phyloP scores from a whole-genome alignment of 805 yeast species.

The Cephaloascus fragrans region DNA sequence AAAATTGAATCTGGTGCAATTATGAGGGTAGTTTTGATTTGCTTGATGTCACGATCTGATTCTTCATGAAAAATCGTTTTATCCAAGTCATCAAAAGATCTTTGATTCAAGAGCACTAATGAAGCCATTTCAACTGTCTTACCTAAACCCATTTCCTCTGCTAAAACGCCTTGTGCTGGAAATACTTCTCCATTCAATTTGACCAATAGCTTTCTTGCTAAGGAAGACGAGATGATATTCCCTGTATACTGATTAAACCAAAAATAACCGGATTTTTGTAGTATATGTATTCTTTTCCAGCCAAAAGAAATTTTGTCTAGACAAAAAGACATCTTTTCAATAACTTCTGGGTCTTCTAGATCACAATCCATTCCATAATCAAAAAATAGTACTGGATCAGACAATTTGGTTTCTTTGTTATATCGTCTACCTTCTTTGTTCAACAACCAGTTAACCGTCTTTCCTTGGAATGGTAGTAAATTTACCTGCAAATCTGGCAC shows the following conservation, averaged over 20 bases:
- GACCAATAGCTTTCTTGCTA: conserved; percentile 16
- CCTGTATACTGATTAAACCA: conserved; percentile 48
- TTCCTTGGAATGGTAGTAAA: conserved; percentile 40
- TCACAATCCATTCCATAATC: conserved; percentile 3
- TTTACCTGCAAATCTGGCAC: conserved; percentile 34
- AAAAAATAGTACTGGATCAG: conserved; percentile 12
- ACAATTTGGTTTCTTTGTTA: conserved; percentile 14
- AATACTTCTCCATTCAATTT: conserved; percentile 13
- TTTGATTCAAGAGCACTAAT: conserved; percentile 48
- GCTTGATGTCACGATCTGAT: neutral
- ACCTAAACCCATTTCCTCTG: conserved; percentile 98
- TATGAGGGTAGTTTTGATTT: conserved; percentile 65
- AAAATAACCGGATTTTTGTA: conserved; percentile 3
- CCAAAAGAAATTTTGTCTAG: conserved; percentile 42
- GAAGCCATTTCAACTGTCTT: conserved; percentile 83
- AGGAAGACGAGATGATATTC: conserved; percentile 24
- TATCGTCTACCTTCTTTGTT: conserved; percentile 35
- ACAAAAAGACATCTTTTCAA: conserved; percentile 16
- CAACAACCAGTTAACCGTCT: conserved; percentile 49
- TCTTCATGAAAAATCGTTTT: neutral
- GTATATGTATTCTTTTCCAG: conserved; percentile 23
- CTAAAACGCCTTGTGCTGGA: conserved; percentile 58
- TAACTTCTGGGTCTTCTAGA: neutral
- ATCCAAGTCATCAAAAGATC: conserved; percentile 20
- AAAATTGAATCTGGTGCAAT: conserved; percentile 81